Base-by-base conservation (phyloP, 495 filamentous ascomycete genomes). In the Penicillium pancosmium region DNA sequence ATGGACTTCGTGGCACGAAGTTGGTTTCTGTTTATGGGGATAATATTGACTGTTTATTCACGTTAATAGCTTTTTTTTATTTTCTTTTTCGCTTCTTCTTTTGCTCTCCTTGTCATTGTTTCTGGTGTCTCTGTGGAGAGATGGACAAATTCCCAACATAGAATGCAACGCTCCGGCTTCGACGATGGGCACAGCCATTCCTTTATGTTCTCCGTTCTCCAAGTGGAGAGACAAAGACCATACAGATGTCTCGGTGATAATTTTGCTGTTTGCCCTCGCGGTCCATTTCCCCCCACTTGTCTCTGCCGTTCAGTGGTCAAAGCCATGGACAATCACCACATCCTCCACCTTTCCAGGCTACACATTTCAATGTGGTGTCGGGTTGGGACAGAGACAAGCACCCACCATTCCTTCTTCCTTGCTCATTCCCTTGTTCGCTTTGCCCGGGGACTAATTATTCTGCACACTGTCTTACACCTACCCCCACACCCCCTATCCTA, bases 1-100 rank as follows among this genome's bases (percentile, higher is more conserved):
- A 76, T 76, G 73, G 69, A 71, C 69, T 65, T 73, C 60, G 68
- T 66, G 70, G 74, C 73, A 69, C 73, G 51, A 71, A 72, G 66
- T 68, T 70, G 65, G 68, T 67, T 72, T 72, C 55, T 73, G 68
- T 74, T 70, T 70, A 72, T 73, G 74, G 73, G 71, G 73, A 67
- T 77, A 77, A 76, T 77, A 76, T 77, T 75, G 73, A 74, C 71
- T 71, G 69, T 73, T 78, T 74, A 75, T 75, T 77, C 73, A 77
- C 73, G 71, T 77, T 78, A 77, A 77, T 78, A 76, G 72, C 70
- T 78, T 78, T 71, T 71, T 68, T 68, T 57, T 64, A 61, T 60
- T 59, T 56, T 61, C 40, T 54, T 54, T 59, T 57, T 61, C 53
- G 65, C 66, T 64, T 64, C 67, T 19, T 44, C 41, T 18, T 18